Evolutionary conservation across 805 yeast genomes (phyloP).

Genomic region (Candida adriatica): DNA sequence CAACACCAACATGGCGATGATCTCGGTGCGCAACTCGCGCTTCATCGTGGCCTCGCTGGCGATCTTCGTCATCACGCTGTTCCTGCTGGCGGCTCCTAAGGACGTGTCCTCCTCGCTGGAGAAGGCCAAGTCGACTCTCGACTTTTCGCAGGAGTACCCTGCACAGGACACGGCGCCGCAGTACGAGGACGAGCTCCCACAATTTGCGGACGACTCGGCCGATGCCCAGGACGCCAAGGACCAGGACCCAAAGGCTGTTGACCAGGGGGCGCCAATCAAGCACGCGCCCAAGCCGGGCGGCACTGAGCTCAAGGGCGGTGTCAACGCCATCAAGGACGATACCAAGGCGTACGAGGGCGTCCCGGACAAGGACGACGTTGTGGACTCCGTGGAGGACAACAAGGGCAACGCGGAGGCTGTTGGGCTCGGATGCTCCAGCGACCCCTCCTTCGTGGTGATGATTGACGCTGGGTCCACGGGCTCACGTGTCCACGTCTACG

Average conservation of each 20-base stretch:
- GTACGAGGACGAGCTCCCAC: conserved; percentile 25
- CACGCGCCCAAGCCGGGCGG: conserved; percentile 24
- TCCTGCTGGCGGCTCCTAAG: conserved; percentile 40
- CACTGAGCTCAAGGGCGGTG: conserved; percentile 13
- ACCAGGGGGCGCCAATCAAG: conserved; percentile 22
- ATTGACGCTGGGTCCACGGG: conserved; percentile 98
- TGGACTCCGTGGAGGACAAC: conserved; percentile 8
- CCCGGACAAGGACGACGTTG: conserved; percentile 18
- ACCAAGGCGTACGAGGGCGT: conserved; percentile 24
- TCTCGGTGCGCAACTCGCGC: conserved; percentile 40
- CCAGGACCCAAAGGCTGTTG: conserved; percentile 21
- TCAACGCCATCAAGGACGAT: conserved; percentile 23
- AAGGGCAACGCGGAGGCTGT: conserved; percentile 9
- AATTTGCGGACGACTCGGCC: conserved; percentile 19
- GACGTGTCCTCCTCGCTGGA: conserved; percentile 29
- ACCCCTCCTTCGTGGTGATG: conserved; percentile 78
- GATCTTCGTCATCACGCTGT: conserved; percentile 41
- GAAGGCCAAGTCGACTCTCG: conserved; percentile 19
- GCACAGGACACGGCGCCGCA: conserved; percentile 16
- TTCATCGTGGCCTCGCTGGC: conserved; percentile 44
- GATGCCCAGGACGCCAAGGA: conserved; percentile 6
- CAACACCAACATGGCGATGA: conserved; percentile 1
- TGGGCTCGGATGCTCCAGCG: conserved; percentile 29
- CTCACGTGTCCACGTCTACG: conserved; percentile 90
- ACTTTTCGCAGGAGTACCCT: conserved; percentile 4